These are phyloP conservation scores for Begonia peltatifolia DNA, from an alignment of 306 rosid genomes.

Conservation along the genomic window DNA sequence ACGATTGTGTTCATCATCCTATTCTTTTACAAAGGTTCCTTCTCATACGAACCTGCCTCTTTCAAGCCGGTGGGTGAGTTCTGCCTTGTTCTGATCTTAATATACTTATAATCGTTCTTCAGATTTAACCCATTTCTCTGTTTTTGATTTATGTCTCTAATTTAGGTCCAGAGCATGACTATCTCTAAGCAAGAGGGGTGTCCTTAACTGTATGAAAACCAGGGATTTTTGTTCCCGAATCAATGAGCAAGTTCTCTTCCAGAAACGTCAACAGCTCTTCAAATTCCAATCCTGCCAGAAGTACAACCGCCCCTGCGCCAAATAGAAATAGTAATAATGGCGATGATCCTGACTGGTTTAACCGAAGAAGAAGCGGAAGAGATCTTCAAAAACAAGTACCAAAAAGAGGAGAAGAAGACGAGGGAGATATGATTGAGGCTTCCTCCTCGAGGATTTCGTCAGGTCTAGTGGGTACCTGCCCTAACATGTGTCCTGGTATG, in stretches of 20 bases:
- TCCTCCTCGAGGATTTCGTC: constrained; percentile 18
- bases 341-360: neutral
- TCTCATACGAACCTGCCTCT: no score
- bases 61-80: no score
- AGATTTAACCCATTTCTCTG: no score
- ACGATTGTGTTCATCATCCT: no score
- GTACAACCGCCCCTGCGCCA: neutral
- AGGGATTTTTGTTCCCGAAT: constrained; percentile 1
- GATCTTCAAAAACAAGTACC: neutral
- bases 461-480: constrained; percentile 44
- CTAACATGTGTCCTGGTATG: constrained; percentile 83
- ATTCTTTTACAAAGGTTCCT: no score
- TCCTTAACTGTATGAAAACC: no score
- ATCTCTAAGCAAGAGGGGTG: no score
- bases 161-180: no score
- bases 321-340: constrained; percentile 8
- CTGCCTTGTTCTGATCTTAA: no score
- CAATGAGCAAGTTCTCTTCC: neutral
- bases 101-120: no score
- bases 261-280: neutral
- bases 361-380: constrained; percentile 7
- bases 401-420: constrained; percentile 3
- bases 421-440: constrained; percentile 4
- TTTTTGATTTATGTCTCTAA: no score
- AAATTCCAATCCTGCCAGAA: neutral